Evolutionary conservation across 306 rosid genomes (phyloP).

Genomic region (Coriaria nepalensis): DNA sequence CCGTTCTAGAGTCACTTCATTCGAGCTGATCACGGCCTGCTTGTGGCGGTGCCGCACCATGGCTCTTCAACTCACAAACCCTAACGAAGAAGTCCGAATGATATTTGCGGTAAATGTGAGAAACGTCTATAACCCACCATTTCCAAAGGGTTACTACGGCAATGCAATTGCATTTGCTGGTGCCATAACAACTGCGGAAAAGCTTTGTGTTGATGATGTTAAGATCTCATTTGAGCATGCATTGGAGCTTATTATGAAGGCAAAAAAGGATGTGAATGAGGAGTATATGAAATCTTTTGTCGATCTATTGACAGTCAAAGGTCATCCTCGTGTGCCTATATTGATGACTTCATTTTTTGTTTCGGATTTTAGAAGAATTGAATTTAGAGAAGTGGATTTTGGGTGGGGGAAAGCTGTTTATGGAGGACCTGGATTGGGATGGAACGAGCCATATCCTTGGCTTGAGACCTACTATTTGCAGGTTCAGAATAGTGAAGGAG

Average conservation of each 20-base stretch:
- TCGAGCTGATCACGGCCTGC: neutral
- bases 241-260: neutral
- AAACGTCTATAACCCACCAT: neutral
- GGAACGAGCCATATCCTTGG: neutral
- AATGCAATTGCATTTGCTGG: neutral
- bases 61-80: neutral
- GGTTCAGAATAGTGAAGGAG: neutral
- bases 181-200: neutral
- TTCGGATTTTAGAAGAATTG: neutral
- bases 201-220: neutral
- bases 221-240: neutral
- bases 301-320: neutral
- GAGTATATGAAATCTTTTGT: neutral
- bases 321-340: neutral
- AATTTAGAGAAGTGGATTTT: neutral
- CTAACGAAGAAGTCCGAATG: neutral
- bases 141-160: neutral
- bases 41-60: neutral
- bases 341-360: neutral
- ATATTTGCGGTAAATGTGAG: neutral
- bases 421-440: neutral
- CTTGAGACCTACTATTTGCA: neutral
- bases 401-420: neutral
- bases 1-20: neutral
- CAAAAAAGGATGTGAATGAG: neutral